A percentile compares a stretch with the other conserved stretches of the same genome.
These are phyloP conservation scores for Pleurotus giganteus DNA, from an alignment of 768 basidiomycete genomes.

Conservation along the genomic window DNA sequence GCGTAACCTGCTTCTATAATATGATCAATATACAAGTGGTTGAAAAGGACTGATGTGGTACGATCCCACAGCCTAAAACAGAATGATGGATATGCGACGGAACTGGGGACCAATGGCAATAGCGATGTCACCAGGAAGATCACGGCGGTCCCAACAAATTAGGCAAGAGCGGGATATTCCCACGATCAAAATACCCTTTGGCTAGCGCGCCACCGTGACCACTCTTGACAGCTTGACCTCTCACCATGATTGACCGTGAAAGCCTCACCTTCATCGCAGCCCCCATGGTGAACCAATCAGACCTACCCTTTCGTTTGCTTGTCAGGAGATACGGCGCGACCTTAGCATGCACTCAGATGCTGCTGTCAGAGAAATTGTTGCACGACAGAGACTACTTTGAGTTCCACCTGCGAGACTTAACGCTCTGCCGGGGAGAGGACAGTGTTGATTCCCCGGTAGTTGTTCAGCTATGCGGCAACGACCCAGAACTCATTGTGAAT, in stretches of 20 bases:
- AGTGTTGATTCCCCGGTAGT: constrained; percentile 48
- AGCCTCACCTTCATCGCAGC: constrained; percentile 52
- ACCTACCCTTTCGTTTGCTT: constrained; percentile 33
- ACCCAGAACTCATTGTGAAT: constrained; percentile 56
- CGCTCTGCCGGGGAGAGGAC: constrained; percentile 18
- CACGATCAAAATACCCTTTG: no score
- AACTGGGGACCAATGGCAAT: no score
- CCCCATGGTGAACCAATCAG: constrained; percentile 81
- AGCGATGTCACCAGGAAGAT: no score
- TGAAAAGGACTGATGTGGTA: no score
- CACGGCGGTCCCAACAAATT: no score
- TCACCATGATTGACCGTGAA: neutral
- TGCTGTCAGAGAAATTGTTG: constrained; percentile 57
- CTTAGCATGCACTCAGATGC: constrained; percentile 77
- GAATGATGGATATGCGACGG: no score
- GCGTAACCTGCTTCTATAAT: no score
- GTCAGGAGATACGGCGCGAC: constrained; percentile 53
- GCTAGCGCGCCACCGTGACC: neutral
- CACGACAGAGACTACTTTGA: constrained; percentile 65
- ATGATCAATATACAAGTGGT: no score
- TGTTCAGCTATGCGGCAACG: constrained; percentile 73
- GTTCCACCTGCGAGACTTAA: constrained; percentile 58
- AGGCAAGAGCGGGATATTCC: no score
- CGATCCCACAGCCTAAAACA: no score
- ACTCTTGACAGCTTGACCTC: neutral